Base-by-base conservation (phyloP, 164 flowering plant genomes). In the Santalum album region DNA sequence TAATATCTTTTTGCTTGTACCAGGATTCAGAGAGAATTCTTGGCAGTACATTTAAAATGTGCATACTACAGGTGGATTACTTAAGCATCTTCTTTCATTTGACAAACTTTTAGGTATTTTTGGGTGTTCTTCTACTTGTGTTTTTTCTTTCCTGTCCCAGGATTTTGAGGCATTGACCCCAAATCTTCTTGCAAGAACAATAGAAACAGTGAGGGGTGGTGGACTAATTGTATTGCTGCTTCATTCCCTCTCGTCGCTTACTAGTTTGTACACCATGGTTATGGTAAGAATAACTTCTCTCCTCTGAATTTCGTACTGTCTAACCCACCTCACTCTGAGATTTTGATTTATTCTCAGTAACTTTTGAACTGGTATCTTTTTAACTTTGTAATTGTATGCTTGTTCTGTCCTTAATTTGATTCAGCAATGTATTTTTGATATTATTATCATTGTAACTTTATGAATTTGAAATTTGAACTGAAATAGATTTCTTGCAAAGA, bases 111-210 rank as follows among this genome's bases (percentile, higher is more conserved):
- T n/a, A n/a, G n/a, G n/a, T n/a, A n/a, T n/a, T n/a, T n/a, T n/a
- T n/a, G n/a, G n/a, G n/a, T 35, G 24, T n/a, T n/a, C n/a, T n/a
- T n/a, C n/a, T n/a, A n/a, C n/a, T n/a, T n/a, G n/a, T 35, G 21
- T 7, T n/a, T 26, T 12, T 47, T 57, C 12, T n/a, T 22, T 15
- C 32, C 16, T 23, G n/a, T 15, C 17, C 25, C 65, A 94, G 97
- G 99, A 94, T 72, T 92, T 94, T 74, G 99, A 94, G 70, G 97
- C 95, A 32, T 65, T 94, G 81, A 94, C 96, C 1, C 99, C 99
- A 56, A 94, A 94, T 75, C 84, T 89, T 15, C 76, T 94, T 12
- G 99, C 99, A 42, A 83, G 99, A 68, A 85, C 97, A n/a, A 83
- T 87, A 62, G 99, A 94, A 68, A 94, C 99, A 47, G 97, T 94